phyloP scores from a whole-genome alignment of 768 basidiomycete genomes.

The Crepidotus variabilis region DNA sequence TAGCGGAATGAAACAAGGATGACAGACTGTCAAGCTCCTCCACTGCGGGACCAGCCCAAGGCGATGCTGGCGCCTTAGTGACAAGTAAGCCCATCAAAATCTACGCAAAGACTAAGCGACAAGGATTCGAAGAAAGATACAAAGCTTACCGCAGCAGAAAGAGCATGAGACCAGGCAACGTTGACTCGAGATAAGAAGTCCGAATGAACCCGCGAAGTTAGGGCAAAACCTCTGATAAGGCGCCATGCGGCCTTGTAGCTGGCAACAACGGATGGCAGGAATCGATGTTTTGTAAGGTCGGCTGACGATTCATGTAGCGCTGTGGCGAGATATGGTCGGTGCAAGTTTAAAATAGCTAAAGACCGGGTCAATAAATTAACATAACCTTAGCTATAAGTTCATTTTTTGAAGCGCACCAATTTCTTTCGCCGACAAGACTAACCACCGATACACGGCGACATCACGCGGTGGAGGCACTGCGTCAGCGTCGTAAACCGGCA shows the following conservation, averaged over 20 bases:
- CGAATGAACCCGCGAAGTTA: conserved; percentile 37
- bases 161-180: conserved; percentile 61
- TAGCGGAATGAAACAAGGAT: conserved; percentile 44
- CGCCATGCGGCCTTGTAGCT: conserved; percentile 73
- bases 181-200: conserved; percentile 41
- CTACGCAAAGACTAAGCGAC: conserved; percentile 26
- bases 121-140: neutral
- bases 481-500: conserved; percentile 24
- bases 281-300: conserved; percentile 58
- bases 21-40: conserved; percentile 44
- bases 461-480: conserved; percentile 14
- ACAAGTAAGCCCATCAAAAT: conserved; percentile 56
- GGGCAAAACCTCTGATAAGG: conserved; percentile 45
- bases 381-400: neutral
- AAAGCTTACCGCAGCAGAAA: conserved; percentile 58
- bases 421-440: conserved; percentile 46
- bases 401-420: conserved; percentile 26
- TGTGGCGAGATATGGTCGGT: conserved; percentile 65
- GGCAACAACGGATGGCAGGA: conserved; percentile 66
- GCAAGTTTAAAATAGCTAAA: conserved; percentile 58
- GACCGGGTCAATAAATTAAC: neutral
- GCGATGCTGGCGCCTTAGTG: conserved; percentile 44
- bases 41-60: conserved; percentile 42
- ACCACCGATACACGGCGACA: conserved; percentile 37
- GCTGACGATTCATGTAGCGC: conserved; percentile 56